A percentile compares a stretch with the other conserved stretches of the same genome.
Conservation (phyloP, 2,329 filamentous ascomycete species). For the Amylocarpus encephaloides region DNA sequence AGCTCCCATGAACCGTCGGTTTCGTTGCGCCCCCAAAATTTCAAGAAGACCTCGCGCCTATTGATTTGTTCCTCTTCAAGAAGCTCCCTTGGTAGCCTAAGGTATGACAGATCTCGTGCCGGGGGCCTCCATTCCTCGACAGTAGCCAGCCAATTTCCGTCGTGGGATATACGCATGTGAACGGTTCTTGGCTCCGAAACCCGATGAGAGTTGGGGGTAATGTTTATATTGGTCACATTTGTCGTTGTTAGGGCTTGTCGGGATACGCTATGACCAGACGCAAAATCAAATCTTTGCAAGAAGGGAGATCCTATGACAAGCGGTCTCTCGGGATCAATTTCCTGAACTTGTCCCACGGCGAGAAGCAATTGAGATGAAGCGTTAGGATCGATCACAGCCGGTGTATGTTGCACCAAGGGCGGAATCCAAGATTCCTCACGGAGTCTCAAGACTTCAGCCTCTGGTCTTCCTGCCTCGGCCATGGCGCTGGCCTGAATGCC, state of each 20-base stretch:
- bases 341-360: slow-evolving; percentile 57
- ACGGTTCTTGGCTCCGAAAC: slow-evolving; percentile 74
- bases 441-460: slow-evolving; percentile 46
- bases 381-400: slow-evolving; percentile 56
- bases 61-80: slow-evolving; percentile 43
- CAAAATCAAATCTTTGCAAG: slow-evolving; percentile 83
- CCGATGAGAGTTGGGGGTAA: slow-evolving; percentile 62
- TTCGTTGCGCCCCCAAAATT: slow-evolving; percentile 75
- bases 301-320: slow-evolving; percentile 50
- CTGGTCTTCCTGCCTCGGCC: slow-evolving; percentile 44
- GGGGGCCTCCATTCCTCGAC: slow-evolving; percentile 86
- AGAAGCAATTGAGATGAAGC: slow-evolving; percentile 60
- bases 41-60: slow-evolving; percentile 70
- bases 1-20: slow-evolving; percentile 60
- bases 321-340: slow-evolving; percentile 46
- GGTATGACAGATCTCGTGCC: slow-evolving; percentile 55
- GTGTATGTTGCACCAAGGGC: slow-evolving; percentile 37
- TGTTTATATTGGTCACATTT: slow-evolving; percentile 74
- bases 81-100: slow-evolving; percentile 42
- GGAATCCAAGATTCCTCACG: slow-evolving; percentile 24
- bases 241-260: slow-evolving; percentile 86
- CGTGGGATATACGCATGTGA: slow-evolving; percentile 66
- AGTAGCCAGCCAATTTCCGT: slow-evolving; percentile 86
- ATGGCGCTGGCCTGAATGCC: slow-evolving; percentile 65
- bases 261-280: slow-evolving; percentile 68